Evolutionary conservation across 805 yeast genomes (phyloP).

Genomic region (Saccharomyces jurei): DNA sequence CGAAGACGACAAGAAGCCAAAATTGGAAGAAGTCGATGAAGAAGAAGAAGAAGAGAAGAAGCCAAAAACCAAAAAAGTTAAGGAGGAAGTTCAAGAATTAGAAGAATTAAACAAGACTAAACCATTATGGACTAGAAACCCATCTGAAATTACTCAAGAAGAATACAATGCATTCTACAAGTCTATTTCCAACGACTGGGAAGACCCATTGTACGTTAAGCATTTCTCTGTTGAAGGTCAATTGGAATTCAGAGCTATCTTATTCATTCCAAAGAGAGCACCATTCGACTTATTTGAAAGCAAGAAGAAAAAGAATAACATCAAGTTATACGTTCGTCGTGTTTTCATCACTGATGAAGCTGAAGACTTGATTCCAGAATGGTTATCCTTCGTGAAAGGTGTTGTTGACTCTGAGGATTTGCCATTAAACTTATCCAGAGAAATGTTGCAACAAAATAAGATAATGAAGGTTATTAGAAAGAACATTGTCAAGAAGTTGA

Average conservation of each 20-base stretch:
- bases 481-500: conserved; percentile 96
- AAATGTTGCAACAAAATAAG: conserved; percentile 99
- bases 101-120: conserved; percentile 98
- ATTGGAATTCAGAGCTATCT: conserved; percentile 96
- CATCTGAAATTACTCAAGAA: conserved; percentile 93
- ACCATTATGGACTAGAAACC: conserved; percentile 99
- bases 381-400: conserved; percentile 96
- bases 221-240: conserved; percentile 99
- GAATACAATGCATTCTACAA: conserved; percentile 99
- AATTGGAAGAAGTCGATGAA: conserved; percentile 67
- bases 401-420: conserved; percentile 99
- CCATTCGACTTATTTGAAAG: conserved; percentile 97
- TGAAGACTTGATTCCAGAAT: conserved; percentile 97
- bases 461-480: conserved; percentile 98
- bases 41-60: conserved; percentile 58
- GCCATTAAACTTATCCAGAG: conserved; percentile 99
- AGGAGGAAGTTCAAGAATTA: conserved; percentile 87
- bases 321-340: conserved; percentile 97
- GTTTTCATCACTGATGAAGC: conserved; percentile 99
- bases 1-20: conserved; percentile 62
- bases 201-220: conserved; percentile 98
- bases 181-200: conserved; percentile 99
- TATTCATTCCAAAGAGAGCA: conserved; percentile 97
- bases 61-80: conserved; percentile 77
- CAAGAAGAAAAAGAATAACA: conserved; percentile 98